Conservation (phyloP, 805 yeast genomes). For the Yarrowia sp. region DNA sequence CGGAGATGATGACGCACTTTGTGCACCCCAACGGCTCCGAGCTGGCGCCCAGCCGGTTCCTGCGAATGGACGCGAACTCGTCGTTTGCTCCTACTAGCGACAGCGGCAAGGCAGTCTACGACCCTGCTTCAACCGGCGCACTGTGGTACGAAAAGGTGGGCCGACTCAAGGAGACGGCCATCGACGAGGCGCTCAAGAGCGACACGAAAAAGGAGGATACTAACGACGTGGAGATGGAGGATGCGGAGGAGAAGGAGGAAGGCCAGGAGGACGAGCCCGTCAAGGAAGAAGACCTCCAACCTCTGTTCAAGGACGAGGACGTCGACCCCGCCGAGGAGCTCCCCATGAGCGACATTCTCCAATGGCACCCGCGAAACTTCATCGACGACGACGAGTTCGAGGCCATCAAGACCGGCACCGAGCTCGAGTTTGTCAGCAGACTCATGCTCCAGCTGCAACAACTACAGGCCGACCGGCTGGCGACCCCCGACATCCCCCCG, state of each 20-base stretch:
- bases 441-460: conserved; percentile 50
- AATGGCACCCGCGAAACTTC: conserved; percentile 51
- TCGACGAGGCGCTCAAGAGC: conserved; percentile 23
- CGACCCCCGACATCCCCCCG: conserved; percentile 31
- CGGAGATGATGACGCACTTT: conserved; percentile 48
- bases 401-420: conserved; percentile 46
- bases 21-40: conserved; percentile 43
- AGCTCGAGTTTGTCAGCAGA: conserved; percentile 45
- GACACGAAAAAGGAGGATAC: conserved; percentile 26
- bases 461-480: conserved; percentile 49
- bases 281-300: conserved; percentile 28
- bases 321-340: neutral
- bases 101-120: conserved; percentile 55
- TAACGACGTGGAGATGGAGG: conserved; percentile 29
- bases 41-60: conserved; percentile 65
- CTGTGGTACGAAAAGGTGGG: conserved; percentile 40
- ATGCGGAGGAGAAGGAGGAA: conserved; percentile 26
- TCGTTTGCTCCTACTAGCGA: conserved; percentile 68
- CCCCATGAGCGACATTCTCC: conserved; percentile 41
- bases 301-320: neutral
- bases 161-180: neutral
- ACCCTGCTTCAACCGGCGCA: conserved; percentile 39
- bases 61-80: conserved; percentile 49
- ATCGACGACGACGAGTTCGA: conserved; percentile 54
- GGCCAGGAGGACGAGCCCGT: conserved; percentile 33